Evolutionary conservation across 2,329 filamentous ascomycete species (phyloP).

Genomic region (Calycina marina): DNA sequence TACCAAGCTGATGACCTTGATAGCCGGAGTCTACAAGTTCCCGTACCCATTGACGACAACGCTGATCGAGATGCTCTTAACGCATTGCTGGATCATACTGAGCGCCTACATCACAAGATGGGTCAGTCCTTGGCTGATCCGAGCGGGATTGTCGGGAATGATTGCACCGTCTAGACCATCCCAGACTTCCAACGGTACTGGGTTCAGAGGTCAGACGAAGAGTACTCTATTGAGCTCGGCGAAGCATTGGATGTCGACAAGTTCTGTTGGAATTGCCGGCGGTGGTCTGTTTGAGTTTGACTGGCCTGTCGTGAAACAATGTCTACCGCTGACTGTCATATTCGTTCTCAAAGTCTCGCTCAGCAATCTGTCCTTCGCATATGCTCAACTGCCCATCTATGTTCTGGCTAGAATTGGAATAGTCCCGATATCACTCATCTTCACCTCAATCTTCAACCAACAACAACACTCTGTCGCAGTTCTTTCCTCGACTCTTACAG

Average conservation of each 20-base stretch:
- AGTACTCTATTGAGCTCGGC: conserved; percentile 18
- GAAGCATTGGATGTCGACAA: conserved; percentile 16
- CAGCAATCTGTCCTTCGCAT: conserved; percentile 39
- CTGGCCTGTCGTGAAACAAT: conserved; percentile 29
- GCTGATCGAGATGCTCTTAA: conserved; percentile 33
- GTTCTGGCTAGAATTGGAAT: conserved; percentile 35
- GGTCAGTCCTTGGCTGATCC: conserved; percentile 26
- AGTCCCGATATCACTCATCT: conserved; percentile 32
- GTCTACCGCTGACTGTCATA: conserved; percentile 32
- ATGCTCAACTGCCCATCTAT: conserved; percentile 35
- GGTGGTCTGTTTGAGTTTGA: conserved; percentile 39
- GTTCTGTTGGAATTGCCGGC: conserved; percentile 33
- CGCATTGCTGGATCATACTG: conserved; percentile 31
- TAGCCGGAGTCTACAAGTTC: conserved; percentile 34
- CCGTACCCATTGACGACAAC: conserved; percentile 36
- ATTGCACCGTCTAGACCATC: conserved; percentile 29
- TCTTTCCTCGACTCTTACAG: conserved; percentile 33
- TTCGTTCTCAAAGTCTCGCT: conserved; percentile 35
- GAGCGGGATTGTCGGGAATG: conserved; percentile 26
- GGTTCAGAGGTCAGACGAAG: conserved; percentile 18
- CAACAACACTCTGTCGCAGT: conserved; percentile 31
- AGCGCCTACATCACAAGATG: conserved; percentile 32
- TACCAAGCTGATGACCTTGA: conserved; percentile 18
- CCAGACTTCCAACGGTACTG: conserved; percentile 14
- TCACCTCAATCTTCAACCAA: conserved; percentile 31